phyloP scores from a whole-genome alignment of 495 filamentous ascomycete genomes.

The Aspergillus conjunctus region DNA sequence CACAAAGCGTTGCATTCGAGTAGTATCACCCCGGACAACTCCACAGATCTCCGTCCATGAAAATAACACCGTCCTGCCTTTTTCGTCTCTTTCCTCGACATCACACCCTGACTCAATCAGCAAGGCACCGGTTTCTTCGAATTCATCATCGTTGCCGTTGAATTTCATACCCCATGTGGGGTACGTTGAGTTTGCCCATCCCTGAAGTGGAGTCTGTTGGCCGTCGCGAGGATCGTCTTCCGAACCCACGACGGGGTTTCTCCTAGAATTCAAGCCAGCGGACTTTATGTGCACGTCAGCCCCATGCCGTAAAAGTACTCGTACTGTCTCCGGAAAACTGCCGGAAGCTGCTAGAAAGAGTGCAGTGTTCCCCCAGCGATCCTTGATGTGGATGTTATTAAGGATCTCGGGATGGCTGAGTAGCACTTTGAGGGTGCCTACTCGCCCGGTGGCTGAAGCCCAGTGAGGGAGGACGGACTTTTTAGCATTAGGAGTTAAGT shows the following conservation, averaged over 20 bases:
- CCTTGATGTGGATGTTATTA: neutral
- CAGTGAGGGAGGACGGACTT: neutral
- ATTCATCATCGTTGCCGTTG: neutral
- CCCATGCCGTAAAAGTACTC: constrained; percentile 4
- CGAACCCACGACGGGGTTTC: neutral
- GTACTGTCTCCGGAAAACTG: neutral
- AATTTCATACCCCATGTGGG: neutral
- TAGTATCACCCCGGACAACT: neutral
- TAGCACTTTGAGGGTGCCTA: neutral
- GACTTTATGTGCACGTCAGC: constrained; percentile 1
- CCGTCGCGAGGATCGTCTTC: neutral
- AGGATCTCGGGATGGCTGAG: constrained; percentile 1
- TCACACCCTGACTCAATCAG: constrained; percentile 26
- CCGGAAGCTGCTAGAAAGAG: constrained; percentile 4
- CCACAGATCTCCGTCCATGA: neutral
- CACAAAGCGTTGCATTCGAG: neutral
- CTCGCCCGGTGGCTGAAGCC: neutral
- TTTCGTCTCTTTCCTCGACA: constrained; percentile 21
- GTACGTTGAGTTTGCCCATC: constrained; percentile 9
- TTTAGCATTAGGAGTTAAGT: neutral
- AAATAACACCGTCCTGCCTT: constrained; percentile 19
- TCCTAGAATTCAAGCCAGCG: neutral
- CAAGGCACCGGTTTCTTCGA: neutral
- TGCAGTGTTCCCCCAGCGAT: constrained; percentile 2
- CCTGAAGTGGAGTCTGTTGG: constrained; percentile 13